These are phyloP conservation scores for Durotheca rogersii DNA, from an alignment of 495 filamentous ascomycete genomes.

Conservation along the genomic window DNA sequence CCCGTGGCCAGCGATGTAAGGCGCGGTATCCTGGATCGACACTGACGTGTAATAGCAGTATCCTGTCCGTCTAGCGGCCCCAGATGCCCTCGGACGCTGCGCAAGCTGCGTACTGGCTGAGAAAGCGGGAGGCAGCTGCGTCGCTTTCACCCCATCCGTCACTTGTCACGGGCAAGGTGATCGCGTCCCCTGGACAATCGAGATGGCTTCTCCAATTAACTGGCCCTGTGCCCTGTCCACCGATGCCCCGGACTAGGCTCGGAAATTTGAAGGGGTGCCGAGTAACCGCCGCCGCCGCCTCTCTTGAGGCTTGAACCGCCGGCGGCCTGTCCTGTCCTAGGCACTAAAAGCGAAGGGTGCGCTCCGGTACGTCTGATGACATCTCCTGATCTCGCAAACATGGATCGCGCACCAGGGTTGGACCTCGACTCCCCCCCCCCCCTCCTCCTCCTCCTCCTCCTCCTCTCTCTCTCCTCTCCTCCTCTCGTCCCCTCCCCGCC, in stretches of 20 bases:
- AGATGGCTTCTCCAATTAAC: slow-evolving; percentile 4
- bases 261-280: slow-evolving; percentile 26
- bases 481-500: slow-evolving; percentile 5
- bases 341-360: slow-evolving; percentile 9
- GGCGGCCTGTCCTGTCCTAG: slow-evolving; percentile 1
- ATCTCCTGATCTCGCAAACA: slow-evolving; percentile 27
- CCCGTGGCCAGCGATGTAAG: slow-evolving; percentile 1
- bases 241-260: slow-evolving; percentile 16
- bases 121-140: background rate
- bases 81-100: too few relatives aligned
- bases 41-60: background rate
- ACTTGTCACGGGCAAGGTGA: background rate
- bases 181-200: slow-evolving; percentile 13
- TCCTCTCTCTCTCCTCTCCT: background rate
- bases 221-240: slow-evolving; percentile 8
- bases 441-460: background rate
- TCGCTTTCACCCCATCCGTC: slow-evolving; percentile 2
- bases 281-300: slow-evolving; percentile 15
- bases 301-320: slow-evolving; percentile 6
- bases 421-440: background rate
- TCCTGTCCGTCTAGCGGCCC: too few relatives aligned
- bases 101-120: background rate
- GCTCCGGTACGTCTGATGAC: slow-evolving; percentile 22
- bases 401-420: slow-evolving; percentile 19
- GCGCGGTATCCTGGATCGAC: slow-evolving; percentile 4